Percentiles rank a stretch among this genome's conserved stretches.
These are phyloP conservation scores for Epichloe gansuensis DNA, from an alignment of 2,329 filamentous ascomycete species.

Conservation along the genomic window DNA sequence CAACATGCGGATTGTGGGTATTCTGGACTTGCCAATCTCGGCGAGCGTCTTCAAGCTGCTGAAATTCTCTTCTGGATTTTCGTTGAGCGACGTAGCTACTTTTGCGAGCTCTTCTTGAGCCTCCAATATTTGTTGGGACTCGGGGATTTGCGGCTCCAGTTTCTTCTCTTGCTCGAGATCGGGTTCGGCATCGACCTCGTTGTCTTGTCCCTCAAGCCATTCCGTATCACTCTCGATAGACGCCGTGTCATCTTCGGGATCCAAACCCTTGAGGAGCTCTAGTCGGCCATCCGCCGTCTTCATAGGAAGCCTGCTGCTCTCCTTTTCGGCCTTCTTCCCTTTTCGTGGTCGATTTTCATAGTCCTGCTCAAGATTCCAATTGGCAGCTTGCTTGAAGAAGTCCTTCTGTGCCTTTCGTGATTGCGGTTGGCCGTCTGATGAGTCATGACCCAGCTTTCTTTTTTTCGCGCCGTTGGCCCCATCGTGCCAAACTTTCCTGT, in stretches of 20 bases:
- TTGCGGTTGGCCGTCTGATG: slow-evolving; percentile 31
- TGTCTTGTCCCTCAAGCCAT: slow-evolving; percentile 51
- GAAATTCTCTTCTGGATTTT: slow-evolving; percentile 84
- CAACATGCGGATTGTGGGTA: slow-evolving; percentile 71
- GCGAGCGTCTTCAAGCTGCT: slow-evolving; percentile 67
- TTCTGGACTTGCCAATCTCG: slow-evolving; percentile 56
- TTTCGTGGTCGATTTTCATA: slow-evolving; percentile 76
- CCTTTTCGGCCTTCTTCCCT: slow-evolving; percentile 59
- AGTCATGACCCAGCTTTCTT: slow-evolving; percentile 44
- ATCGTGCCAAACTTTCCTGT: slow-evolving; percentile 19
- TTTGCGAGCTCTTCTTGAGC: slow-evolving; percentile 89
- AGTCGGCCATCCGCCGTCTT: slow-evolving; percentile 70
- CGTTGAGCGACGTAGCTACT: slow-evolving; percentile 69
- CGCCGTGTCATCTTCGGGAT: slow-evolving; percentile 49
- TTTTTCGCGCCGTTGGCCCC: slow-evolving; percentile 40
- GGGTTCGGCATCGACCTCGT: slow-evolving; percentile 35
- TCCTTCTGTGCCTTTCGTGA: slow-evolving; percentile 40
- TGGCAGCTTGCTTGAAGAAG: slow-evolving; percentile 63
- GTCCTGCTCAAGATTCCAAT: slow-evolving; percentile 85
- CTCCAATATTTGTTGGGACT: slow-evolving; percentile 67
- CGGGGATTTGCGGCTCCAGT: slow-evolving; percentile 52
- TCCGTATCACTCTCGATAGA: slow-evolving; percentile 47
- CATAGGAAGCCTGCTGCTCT: slow-evolving; percentile 69
- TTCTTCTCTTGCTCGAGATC: slow-evolving; percentile 29
- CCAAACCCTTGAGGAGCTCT: slow-evolving; percentile 43